These are phyloP conservation scores for Euphrasia arctica DNA, from an alignment of 305 asterid species.

Conservation along the genomic window DNA sequence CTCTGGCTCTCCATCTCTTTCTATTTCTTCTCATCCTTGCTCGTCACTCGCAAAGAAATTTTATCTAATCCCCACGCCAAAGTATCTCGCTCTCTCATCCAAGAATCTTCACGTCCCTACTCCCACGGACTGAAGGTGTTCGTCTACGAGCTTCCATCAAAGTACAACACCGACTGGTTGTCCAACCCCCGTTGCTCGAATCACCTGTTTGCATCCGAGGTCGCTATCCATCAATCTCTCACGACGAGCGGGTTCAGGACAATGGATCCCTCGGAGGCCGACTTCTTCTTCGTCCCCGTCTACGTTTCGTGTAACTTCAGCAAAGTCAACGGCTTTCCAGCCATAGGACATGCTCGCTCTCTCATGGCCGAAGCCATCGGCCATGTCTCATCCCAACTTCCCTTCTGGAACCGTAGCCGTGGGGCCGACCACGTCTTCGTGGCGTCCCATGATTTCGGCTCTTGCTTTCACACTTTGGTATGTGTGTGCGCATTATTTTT, in stretches of 20 bases:
- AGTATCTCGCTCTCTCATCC: conserved; percentile 38
- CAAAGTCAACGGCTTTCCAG: conserved; percentile 84
- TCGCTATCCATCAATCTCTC: conserved; percentile 71
- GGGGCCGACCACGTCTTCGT: conserved; percentile 91
- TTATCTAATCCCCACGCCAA: no score
- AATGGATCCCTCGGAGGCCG: conserved; percentile 66
- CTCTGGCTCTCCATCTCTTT: conserved; percentile 60
- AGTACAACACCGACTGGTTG: conserved; percentile 67
- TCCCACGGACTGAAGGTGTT: conserved; percentile 58
- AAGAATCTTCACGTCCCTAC: conserved; percentile 23
- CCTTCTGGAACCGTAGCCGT: conserved; percentile 80
- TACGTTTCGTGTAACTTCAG: conserved; percentile 90
- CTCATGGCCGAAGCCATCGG: conserved; percentile 53
- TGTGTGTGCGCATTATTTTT: conserved; percentile 6
- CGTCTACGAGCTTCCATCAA: conserved; percentile 67
- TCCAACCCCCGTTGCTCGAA: conserved; percentile 52
- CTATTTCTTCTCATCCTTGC: conserved; percentile 56
- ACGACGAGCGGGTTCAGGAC: conserved; percentile 53
- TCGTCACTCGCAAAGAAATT: conserved; percentile 39
- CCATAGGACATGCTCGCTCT: conserved; percentile 80
- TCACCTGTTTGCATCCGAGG: conserved; percentile 90
- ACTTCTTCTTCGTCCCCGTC: conserved; percentile 90
- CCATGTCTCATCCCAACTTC: conserved; percentile 45
- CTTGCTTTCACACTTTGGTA: conserved; percentile 95
- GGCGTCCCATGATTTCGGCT: conserved; percentile 93